Base-by-base conservation (phyloP, 139 green algal genomes). In the Auxenochlorella protothecoides region DNA sequence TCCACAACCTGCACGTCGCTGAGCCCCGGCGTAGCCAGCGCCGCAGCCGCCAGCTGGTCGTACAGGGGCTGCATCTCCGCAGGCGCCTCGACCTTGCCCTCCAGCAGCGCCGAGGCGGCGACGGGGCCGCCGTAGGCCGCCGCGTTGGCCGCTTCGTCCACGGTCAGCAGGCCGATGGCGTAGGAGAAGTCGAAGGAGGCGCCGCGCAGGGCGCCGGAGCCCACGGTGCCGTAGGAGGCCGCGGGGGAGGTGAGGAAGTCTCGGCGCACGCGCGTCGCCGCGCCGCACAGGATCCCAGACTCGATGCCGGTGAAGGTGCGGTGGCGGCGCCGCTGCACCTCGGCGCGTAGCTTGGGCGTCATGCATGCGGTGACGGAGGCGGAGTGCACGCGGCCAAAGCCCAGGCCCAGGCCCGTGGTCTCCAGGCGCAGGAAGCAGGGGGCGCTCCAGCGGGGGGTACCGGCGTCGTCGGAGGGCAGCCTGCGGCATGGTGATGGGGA, bases 171-270 rank as follows among this genome's bases (percentile, higher is more conserved):
- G 55, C 71, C 71, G 0, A 0, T 3, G 5, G 27, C 9, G 3
- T 56, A 63, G 71, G 55, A 64, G 7, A 75, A 54, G 27, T 75
- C 71, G 3, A 75, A 13, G 53, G 69, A 16, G 3, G 44, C 8
- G 6, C 71, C 71, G 53, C 52, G 11, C 2, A 63, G 55, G 54
- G 52, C 52, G 70, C 68, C 68, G 61, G 66, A 62, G 14, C 61
- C 70, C 70, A 74, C 70, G 15, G 70, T 68, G 60, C 70, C 70
- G 14, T 62, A 14, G 70, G 52, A 55, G 70, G 57, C 61, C 5
- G 60, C 53, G 6, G 70, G 57, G 14, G 63, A 12, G 0, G 70
- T n/a, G 13, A 74, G 68, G 4, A 74, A 27, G 60, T 68, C 70
- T 9, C 52, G 44, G 57, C 66, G 57, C 9, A 15, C 57, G 9